Conservation (phyloP, 768 basidiomycete species). For the Calocera viscosa region DNA sequence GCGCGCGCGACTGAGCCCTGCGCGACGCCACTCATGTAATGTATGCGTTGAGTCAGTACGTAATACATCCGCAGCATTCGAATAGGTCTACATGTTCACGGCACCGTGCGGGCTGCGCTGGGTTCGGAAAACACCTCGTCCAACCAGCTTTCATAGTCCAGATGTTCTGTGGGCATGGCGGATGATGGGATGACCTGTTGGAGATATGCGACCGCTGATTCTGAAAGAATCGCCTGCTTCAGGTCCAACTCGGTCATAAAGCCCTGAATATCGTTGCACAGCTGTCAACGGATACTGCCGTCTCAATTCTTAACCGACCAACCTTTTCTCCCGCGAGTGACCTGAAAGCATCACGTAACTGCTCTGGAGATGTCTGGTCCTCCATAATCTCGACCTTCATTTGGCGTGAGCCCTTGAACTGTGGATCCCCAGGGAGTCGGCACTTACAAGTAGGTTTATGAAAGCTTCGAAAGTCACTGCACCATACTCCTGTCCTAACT, state of each 20-base stretch:
- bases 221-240: conserved; percentile 66
- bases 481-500: conserved; percentile 68
- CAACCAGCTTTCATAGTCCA: conserved; percentile 74
- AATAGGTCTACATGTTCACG: not conserved
- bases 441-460: conserved; percentile 75
- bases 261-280: conserved; percentile 39
- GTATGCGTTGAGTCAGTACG: not conserved
- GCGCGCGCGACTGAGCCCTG: too few species aligned
- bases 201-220: conserved; percentile 64
- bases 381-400: conserved; percentile 84
- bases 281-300: conserved; percentile 13
- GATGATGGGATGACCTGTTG: conserved; percentile 59
- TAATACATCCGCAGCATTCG: not conserved
- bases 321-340: conserved; percentile 87
- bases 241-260: conserved; percentile 91
- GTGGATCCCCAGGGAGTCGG: too few species aligned
- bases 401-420: not conserved
- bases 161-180: conserved; percentile 31
- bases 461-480: conserved; percentile 89
- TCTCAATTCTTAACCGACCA: not conserved
- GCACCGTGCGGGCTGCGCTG: not conserved
- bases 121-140: conserved; percentile 48
- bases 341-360: conserved; percentile 85
- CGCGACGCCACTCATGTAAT: too few species aligned
- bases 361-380: conserved; percentile 86